These are phyloP conservation scores for Ceratocystis harringtonii DNA, from an alignment of 2,329 filamentous ascomycete species.

Conservation along the genomic window DNA sequence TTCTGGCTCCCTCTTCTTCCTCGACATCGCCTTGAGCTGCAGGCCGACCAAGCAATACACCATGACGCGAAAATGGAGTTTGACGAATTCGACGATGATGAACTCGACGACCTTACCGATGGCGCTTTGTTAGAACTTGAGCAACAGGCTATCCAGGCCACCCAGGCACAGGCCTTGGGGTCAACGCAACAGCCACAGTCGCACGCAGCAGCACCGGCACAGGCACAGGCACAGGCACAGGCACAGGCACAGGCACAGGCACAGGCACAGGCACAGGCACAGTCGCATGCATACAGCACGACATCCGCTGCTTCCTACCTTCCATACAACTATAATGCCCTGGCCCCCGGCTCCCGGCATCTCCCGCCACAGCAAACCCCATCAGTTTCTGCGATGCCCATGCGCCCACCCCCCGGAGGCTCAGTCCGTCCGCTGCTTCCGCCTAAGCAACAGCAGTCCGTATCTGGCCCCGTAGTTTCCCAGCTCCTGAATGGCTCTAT, in stretches of 20 bases:
- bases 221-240: neutral
- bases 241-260: neutral
- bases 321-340: conserved; percentile 1
- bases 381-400: neutral
- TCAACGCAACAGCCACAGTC: neutral
- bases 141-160: conserved; percentile 46
- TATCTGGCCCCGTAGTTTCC: neutral
- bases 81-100: conserved; percentile 33
- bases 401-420: neutral
- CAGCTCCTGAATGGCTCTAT: conserved; percentile 5
- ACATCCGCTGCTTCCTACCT: too few relatives aligned
- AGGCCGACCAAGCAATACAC: neutral
- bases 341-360: conserved; percentile 1
- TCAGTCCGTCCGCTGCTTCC: conserved; percentile 13
- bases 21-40: neutral
- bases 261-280: neutral
- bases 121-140: conserved; percentile 47
- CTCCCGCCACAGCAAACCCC: neutral
- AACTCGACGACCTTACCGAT: conserved; percentile 44
- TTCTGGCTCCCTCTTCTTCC: neutral
- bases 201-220: too few relatives aligned
- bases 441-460: conserved; percentile 16
- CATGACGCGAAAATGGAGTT: conserved; percentile 12
- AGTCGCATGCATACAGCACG: too few relatives aligned
- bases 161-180: conserved; percentile 29